Evolutionary conservation across 1,284 basidiomycete species (phyloP), one percentile per base, ranked within the genome.

Genomic region (Apiotrichum sp.): DNA sequence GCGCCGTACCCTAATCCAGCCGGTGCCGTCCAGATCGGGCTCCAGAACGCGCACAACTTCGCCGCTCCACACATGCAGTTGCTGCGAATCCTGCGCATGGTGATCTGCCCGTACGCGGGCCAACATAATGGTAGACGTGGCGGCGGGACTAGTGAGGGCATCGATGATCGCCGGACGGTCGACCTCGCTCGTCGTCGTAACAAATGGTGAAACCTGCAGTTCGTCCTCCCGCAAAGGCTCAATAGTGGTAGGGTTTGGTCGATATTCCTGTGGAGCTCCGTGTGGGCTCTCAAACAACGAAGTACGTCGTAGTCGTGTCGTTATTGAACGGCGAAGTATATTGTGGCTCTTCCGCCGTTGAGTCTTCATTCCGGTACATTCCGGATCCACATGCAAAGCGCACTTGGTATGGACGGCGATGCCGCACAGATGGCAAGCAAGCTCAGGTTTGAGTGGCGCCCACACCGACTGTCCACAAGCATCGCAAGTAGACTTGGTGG

Each of bases 141-240:
- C n/a, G n/a, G n/a, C n/a, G n/a, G n/a, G n/a, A n/a, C n/a, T n/a
- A 6, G 42, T 46, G 13, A 59, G 47, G 14, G 57, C 57, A 7
- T 40, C 56, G 14, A 47, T 43, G 11, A 61, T 47, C 3, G 57
- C 62, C n/a, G 45, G 38, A 10, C 55, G 52, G 50, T 62, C 55
- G 6, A 47, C 39, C 10, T 56, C 58, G n/a, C 16, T 9, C 4
- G 16, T 13, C 1, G 36, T 31, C 2, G 50, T 34, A 10, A 64
- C 45, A 44, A 57, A 64, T 6, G 62, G 62, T 34, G 59, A 62
- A 6, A 64, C 58, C 7, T 56, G 53, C 22, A 52, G 32, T 39
- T 64, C 62, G 38, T 58, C 59, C 36, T 62, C 62, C 13, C 59
- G 57, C 3, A 64, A 46, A 2, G 62, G 62, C 47, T 64, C 57